A percentile compares a stretch with the other conserved stretches of the same genome.
phyloP scores from a whole-genome alignment of 257 asterid genomes.

The Scutellaria barbata region DNA sequence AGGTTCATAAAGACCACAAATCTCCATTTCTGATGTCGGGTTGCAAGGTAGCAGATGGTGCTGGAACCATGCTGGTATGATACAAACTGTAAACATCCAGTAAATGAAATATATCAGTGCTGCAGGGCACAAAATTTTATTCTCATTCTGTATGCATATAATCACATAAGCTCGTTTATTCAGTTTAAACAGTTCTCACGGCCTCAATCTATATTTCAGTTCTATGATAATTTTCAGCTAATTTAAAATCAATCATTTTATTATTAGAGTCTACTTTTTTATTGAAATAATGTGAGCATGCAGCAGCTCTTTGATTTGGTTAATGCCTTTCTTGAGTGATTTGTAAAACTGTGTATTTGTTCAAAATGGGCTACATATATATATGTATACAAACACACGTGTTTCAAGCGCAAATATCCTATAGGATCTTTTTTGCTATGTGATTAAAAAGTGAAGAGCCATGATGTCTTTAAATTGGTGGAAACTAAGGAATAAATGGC shows the following conservation, averaged over 20 bases:
- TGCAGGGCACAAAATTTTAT: not conserved
- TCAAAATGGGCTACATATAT: not conserved
- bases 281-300: not conserved
- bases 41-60: slow-evolving; percentile 97
- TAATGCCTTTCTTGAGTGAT: not conserved
- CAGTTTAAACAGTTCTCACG: not conserved
- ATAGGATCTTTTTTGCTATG: not conserved
- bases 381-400: not conserved
- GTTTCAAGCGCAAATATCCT: not conserved
- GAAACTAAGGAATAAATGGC: slow-evolving; percentile 9
- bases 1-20: slow-evolving; percentile 82
- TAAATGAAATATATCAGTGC: slow-evolving; percentile 3
- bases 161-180: not conserved
- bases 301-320: not conserved
- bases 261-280: not conserved
- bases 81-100: slow-evolving; percentile 20
- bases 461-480: slow-evolving; percentile 4
- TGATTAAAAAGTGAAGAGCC: slow-evolving; percentile 11
- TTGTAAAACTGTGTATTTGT: not conserved
- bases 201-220: not conserved
- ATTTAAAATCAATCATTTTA: slow-evolving; percentile 8
- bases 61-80: slow-evolving; percentile 91
- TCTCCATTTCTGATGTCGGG: slow-evolving; percentile 96
- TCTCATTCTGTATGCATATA: not conserved
- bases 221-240: slow-evolving; percentile 17